phyloP scores from a whole-genome alignment of 306 rosid species.

The Ziziphus jujuba region DNA sequence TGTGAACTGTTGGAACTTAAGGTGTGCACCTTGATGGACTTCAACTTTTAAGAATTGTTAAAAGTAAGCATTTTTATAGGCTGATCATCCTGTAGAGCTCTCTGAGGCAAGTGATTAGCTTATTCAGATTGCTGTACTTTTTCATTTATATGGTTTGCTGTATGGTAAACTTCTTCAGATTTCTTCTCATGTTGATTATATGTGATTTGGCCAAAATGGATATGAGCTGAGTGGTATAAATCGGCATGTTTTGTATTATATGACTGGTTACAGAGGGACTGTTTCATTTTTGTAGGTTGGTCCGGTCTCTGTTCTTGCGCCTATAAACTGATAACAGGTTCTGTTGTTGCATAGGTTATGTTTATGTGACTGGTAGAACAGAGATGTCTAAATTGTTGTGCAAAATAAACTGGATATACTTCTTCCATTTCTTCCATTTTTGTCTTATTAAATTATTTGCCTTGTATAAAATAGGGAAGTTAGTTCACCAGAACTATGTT shows the following conservation, averaged over 20 bases:
- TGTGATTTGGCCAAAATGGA: too few species aligned
- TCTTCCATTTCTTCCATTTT: slow-evolving; percentile 13
- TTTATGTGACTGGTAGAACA: not conserved
- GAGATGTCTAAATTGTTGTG: not conserved
- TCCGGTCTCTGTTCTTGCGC: too few species aligned
- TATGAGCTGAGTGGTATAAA: too few species aligned
- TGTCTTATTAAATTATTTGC: slow-evolving; percentile 18
- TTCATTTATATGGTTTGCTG: not conserved
- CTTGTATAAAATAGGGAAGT: not conserved
- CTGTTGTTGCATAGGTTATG: not conserved
- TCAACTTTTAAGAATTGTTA: not conserved
- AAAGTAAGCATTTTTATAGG: not conserved
- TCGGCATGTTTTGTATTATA: too few species aligned
- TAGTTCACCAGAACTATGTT: not conserved
- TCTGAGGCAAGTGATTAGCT: not conserved
- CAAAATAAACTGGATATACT: not conserved
- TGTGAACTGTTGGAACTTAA: not conserved
- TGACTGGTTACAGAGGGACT: too few species aligned
- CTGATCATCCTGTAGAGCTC: not conserved
- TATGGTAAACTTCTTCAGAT: not conserved
- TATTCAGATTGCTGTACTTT: not conserved
- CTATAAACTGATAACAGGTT: not conserved
- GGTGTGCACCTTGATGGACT: not conserved
- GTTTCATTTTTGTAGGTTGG: too few species aligned
- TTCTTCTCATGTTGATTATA: too few species aligned